Conservation (phyloP, 768 basidiomycete species). For the Bullera alba region DNA sequence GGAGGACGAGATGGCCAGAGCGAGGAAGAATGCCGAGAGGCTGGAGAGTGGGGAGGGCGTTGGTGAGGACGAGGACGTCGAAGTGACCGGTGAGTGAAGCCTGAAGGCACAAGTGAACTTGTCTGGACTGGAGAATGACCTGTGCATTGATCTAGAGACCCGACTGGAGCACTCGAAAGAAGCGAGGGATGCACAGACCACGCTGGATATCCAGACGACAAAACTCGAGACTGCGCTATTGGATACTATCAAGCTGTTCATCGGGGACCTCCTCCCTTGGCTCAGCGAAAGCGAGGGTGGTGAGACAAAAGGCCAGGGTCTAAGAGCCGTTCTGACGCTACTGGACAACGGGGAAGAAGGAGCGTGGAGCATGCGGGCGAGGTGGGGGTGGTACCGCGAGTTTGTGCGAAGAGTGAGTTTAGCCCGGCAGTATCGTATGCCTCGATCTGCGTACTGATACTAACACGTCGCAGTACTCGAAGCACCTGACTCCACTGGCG, state of each 20-base stretch:
- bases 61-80: constrained; percentile 55
- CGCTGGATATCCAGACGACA: constrained; percentile 30
- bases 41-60: constrained; percentile 59
- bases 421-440: no score
- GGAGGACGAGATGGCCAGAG: constrained; percentile 81
- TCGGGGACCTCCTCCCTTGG: constrained; percentile 26
- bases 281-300: constrained; percentile 6
- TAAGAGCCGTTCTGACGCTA: constrained; percentile 24
- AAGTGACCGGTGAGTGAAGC: constrained; percentile 25
- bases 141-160: constrained; percentile 8
- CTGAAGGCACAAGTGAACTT: not conserved
- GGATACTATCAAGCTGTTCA: constrained; percentile 25
- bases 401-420: constrained; percentile 37
- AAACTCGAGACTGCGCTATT: constrained; percentile 27
- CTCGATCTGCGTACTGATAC: no score
- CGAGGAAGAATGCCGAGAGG: constrained; percentile 52
- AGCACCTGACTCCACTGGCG: no score
- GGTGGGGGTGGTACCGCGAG: constrained; percentile 40
- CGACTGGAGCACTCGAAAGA: constrained; percentile 29
- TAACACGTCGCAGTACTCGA: no score
- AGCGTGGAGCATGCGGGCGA: constrained; percentile 27
- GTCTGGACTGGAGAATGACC: not conserved
- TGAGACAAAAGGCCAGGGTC: constrained; percentile 12
- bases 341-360: constrained; percentile 32
- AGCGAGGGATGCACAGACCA: constrained; percentile 28